Conservation (phyloP, 2,329 filamentous ascomycete species). For the Diaporthe vexans region DNA sequence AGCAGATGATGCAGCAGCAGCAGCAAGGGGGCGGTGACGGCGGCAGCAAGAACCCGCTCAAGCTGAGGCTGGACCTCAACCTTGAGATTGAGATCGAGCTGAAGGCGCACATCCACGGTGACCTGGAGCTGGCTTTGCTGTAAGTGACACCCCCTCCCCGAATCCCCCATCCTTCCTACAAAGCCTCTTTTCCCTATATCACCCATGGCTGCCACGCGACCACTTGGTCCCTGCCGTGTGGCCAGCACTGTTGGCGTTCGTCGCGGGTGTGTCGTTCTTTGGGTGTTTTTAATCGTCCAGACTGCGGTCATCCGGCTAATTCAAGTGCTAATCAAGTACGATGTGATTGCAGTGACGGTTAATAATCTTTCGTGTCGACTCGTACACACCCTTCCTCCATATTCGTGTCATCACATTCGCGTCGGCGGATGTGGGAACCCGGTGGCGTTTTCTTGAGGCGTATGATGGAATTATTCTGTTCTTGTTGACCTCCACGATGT, state of each 20-base stretch:
- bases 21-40: constrained; percentile 52
- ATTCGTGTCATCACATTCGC: background rate
- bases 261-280: background rate
- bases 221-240: background rate
- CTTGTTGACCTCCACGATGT: constrained; percentile 30
- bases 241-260: background rate
- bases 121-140: constrained; percentile 80
- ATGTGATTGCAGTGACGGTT: constrained; percentile 41
- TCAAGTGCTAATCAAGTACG: constrained; percentile 41
- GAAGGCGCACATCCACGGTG: constrained; percentile 84
- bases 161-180: background rate
- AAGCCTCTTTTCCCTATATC: background rate
- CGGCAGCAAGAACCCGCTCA: constrained; percentile 71
- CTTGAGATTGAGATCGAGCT: constrained; percentile 84
- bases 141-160: constrained; percentile 57
- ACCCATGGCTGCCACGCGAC: background rate
- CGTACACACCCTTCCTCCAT: background rate
- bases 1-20: constrained; percentile 48
- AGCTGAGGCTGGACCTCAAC: constrained; percentile 80
- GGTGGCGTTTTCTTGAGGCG: constrained; percentile 24
- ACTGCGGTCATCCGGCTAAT: constrained; percentile 38
- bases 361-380: background rate
- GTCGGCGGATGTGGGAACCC: background rate
- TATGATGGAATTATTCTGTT: background rate
- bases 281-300: background rate